Evolutionary conservation across 2,329 filamentous ascomycete genomes (phyloP), one percentile per base, ranked within the genome.

Genomic region (Catunica adiposa): DNA sequence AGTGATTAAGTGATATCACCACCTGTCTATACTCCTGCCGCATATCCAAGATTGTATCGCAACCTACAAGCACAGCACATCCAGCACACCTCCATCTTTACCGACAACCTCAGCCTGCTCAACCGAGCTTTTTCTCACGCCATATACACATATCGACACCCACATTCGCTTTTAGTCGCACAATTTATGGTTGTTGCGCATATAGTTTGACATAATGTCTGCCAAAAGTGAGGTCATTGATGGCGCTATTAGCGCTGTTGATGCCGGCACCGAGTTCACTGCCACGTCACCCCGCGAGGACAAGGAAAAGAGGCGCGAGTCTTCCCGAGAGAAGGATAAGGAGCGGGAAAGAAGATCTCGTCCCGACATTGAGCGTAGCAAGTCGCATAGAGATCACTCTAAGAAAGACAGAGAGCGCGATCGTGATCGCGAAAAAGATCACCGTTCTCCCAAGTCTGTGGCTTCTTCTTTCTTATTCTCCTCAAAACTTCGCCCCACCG

Each of bases 381-480:
- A 65, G 50, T 63, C 67, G 46, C 64, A 65, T 57, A 47, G 61
- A 59, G 64, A 68, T 29, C 62, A 64, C 55, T 65, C 67, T 40
- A 65, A 67, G 53, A 59, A 60, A 53, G 66, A 67, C 51, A 59
- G 61, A 58, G 66, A 70, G 23, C 63, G 60, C 51, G 68, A 70
- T 59, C 61, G 54, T 46, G 67, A 69, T 26, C 60, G 63, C 40
- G 68, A 71, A 46, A 64, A 62, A 42, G 65, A 65, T 23, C 69
- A 70, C 61, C 67, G 68, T 58, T 69, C 72, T 54, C 67, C 67
- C 25, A 69, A 67, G 59, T 69, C 70, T 5, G 23, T 48, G n/a
- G 22, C 56, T 20, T 55, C 56, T 5, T 57, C 55, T 17, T 54
- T 53, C 29, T 37, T 57, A 22, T 58, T 55, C 23, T 53, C 51